Base-by-base conservation (phyloP, 495 filamentous ascomycete genomes). In the Endocarpon pusillum region DNA sequence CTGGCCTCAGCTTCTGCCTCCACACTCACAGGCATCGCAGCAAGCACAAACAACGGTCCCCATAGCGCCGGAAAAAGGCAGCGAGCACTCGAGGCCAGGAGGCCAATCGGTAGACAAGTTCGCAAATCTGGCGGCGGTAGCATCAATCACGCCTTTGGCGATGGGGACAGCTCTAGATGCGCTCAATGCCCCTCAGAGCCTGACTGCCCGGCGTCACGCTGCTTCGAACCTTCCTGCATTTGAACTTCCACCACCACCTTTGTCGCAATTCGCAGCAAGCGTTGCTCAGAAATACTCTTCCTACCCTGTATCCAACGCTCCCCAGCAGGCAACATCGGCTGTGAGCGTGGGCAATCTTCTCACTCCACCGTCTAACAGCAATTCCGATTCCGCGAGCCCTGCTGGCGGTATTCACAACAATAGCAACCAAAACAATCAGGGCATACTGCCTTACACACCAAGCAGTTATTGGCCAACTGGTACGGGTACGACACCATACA, bases 361-460 rank as follows among this genome's bases (percentile, higher is more conserved):
- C 36, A 80, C 71, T 4, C 69, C 71, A 19, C 73, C 72, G 37
- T 66, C 67, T 30, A 69, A 64, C 49, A 59, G 73, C 22, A 58
- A 69, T n/a, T 63, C 64, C 34, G 79, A 85, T 39, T 61, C 64
- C 23, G 50, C 76, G 33, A 73, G 65, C 45, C 71, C 75, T 17
- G 49, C 65, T 36, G 61, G 65, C n/a, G 64, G 76, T 9, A 65
- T 67, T 38, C 44, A 73, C 3, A 64, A 67, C 47, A 69, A 54
- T 39, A 58, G 54, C 41, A 66, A 57, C 43, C 62, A 69, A n/a
- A 54, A 58, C 39, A 64, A 68, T 12, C 61, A 59, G 17, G 55
- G 51, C 40, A 66, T 52, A 32, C 55, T 57, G 39, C 58, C 39
- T 46, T 61, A 46, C 46, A 61, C 41, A 36, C 54, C 37, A 59